phyloP scores from a whole-genome alignment of 768 basidiomycete species.

The Trametes cubensis region DNA sequence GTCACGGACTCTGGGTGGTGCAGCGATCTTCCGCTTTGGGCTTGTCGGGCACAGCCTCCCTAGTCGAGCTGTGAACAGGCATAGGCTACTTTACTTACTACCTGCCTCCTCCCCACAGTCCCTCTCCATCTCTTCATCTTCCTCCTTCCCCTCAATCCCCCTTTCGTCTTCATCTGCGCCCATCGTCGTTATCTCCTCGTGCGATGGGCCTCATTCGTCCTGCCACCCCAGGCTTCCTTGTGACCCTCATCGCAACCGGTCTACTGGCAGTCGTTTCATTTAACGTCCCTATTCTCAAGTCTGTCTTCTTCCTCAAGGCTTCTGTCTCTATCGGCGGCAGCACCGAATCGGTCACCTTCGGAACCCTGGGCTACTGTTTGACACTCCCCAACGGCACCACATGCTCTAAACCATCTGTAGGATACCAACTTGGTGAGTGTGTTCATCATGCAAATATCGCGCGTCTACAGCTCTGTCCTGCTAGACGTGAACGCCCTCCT shows the following conservation, averaged over 20 bases:
- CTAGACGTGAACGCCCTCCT: slow-evolving; percentile 83
- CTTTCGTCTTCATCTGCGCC: slow-evolving; percentile 3
- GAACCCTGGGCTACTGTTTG: slow-evolving; percentile 88
- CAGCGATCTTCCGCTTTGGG: slow-evolving; percentile 1
- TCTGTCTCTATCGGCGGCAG: slow-evolving; percentile 49
- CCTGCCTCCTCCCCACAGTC: background rate
- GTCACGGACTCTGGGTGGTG: background rate
- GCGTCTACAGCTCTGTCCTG: background rate
- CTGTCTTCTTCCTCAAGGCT: slow-evolving; percentile 87
- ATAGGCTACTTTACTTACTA: background rate
- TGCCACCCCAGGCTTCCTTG: slow-evolving; percentile 87
- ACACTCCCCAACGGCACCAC: slow-evolving; percentile 55
- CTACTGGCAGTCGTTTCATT: slow-evolving; percentile 88
- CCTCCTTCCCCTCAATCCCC: background rate
- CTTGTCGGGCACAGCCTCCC: slow-evolving; percentile 5
- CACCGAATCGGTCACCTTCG: slow-evolving; percentile 75
- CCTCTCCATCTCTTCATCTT: background rate
- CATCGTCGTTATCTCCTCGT: background rate
- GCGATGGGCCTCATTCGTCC: slow-evolving; percentile 71
- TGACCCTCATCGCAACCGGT: slow-evolving; percentile 76
- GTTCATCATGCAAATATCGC: background rate
- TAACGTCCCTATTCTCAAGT: slow-evolving; percentile 87
- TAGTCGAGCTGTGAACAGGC: background rate
- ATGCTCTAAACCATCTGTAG: slow-evolving; percentile 81
- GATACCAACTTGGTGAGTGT: slow-evolving; percentile 82